Evolutionary conservation across 495 filamentous ascomycete species (phyloP), one percentile per base, ranked within the genome.

Genomic region (Talaromyces stipitatus): DNA sequence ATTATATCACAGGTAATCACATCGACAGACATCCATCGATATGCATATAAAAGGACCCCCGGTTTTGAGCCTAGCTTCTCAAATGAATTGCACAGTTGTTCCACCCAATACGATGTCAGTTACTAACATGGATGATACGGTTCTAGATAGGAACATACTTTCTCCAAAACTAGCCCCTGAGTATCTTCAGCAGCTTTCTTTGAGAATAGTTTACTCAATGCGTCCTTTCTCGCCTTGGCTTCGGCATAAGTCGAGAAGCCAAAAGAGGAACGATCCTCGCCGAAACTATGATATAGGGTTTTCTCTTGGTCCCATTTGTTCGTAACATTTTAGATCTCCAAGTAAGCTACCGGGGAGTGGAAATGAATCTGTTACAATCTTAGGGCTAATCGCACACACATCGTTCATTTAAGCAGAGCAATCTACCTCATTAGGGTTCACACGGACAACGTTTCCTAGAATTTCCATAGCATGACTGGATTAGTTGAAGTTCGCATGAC

Each of bases 171-270:
- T 0, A 78, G 58, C 24, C 43, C 55, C 38, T 78, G 67, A 48
- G 66, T 50, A 10, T 63, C 55, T 7, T 65, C 54, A 27, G 72
- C 63, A 1, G 65, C 60, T 6, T 64, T 63, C 1, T 59, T 54
- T 6, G 75, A 78, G 58, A 78, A 77, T 12, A 70, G 59, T 1
- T 64, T 66, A 4, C 50, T 60, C 7, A 78, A 46, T 1, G 72
- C 63, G 50, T 72, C 65, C 36, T 66, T 69, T n/a, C 73, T 55
- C 11, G 64, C 60, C 52, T 73, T 73, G 1, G 70, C 62, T 41
- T 67, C 66, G 11, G 57, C 26, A 10, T 74, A 75, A 6, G 65
- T 62, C 18, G 62, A 9, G 8, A 61, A 63, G 12, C 62, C 63
- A 36, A 78, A 75, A 9, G 64, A 69, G 5, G 75, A 74, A 7